Conservation (phyloP, 2,329 filamentous ascomycete genomes). For the Talaromyces funiculosus region DNA sequence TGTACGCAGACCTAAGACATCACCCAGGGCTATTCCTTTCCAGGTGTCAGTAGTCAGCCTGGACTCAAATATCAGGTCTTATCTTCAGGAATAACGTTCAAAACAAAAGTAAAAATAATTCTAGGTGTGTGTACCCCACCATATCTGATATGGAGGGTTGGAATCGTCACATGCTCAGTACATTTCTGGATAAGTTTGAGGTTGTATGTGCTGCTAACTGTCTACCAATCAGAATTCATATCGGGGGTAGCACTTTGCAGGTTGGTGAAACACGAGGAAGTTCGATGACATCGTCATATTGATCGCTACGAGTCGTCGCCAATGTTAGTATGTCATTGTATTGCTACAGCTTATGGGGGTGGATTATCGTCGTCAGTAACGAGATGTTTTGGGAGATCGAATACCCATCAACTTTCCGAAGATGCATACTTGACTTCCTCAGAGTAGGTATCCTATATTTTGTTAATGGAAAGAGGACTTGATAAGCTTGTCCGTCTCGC, state of each 20-base stretch:
- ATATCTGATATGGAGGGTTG: conserved; percentile 4
- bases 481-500: not conserved
- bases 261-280: not conserved
- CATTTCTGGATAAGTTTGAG: conserved; percentile 1
- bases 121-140: not conserved
- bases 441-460: not conserved
- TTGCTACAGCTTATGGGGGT: not conserved
- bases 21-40: not conserved
- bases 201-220: not conserved
- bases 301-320: too few relatives aligned
- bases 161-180: not conserved
- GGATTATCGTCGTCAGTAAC: not conserved
- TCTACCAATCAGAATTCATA: conserved; percentile 1
- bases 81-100: not conserved
- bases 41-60: not conserved
- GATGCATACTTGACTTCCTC: not conserved
- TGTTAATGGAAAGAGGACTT: not conserved
- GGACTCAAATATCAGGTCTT: not conserved
- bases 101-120: not conserved
- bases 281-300: not conserved
- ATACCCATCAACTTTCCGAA: not conserved
- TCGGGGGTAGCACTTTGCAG: not conserved
- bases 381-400: not conserved
- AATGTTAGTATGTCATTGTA: not conserved
- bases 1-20: not conserved